These are phyloP conservation scores for Oidium heveae DNA, from an alignment of 2,329 filamentous ascomycete species.

Conservation along the genomic window DNA sequence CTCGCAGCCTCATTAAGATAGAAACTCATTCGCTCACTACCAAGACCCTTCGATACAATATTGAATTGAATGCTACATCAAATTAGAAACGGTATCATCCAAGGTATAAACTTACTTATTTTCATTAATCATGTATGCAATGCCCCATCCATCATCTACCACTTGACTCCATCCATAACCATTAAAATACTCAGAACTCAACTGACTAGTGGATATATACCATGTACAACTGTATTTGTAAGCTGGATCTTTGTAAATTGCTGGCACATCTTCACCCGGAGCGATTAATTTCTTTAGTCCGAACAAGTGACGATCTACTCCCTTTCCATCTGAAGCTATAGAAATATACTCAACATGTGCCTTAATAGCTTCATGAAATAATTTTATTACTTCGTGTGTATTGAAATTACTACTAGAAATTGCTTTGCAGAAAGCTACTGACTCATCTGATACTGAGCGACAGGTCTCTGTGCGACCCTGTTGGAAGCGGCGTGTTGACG, in stretches of 20 bases:
- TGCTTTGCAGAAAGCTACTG: constrained; percentile 67
- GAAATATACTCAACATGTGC: constrained; percentile 77
- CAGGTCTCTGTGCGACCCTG: constrained; percentile 91
- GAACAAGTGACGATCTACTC: constrained; percentile 91
- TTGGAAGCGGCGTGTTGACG: constrained; percentile 84
- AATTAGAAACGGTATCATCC: constrained; percentile 6
- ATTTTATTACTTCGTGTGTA: constrained; percentile 38
- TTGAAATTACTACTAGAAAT: constrained; percentile 46
- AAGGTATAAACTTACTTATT: constrained; percentile 36
- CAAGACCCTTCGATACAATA: constrained; percentile 78
- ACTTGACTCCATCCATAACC: constrained; percentile 98
- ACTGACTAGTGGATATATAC: constrained; percentile 71
- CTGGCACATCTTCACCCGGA: constrained; percentile 56
- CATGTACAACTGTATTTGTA: constrained; percentile 65
- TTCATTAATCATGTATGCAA: constrained; percentile 99
- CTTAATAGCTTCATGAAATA: constrained; percentile 61
- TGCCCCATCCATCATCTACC: constrained; percentile 83
- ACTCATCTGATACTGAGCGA: constrained; percentile 74
- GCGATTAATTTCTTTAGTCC: constrained; percentile 77
- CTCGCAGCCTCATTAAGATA: constrained; percentile 83
- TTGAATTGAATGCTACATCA: constrained; percentile 73
- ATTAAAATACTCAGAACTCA: constrained; percentile 94
- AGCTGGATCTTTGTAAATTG: constrained; percentile 68
- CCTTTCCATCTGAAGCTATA: constrained; percentile 73
- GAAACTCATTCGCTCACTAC: constrained; percentile 80